Percentiles rank a stretch among this genome's conserved stretches.
phyloP scores from a whole-genome alignment of 441 rosid species.

The Erodium texanum region DNA sequence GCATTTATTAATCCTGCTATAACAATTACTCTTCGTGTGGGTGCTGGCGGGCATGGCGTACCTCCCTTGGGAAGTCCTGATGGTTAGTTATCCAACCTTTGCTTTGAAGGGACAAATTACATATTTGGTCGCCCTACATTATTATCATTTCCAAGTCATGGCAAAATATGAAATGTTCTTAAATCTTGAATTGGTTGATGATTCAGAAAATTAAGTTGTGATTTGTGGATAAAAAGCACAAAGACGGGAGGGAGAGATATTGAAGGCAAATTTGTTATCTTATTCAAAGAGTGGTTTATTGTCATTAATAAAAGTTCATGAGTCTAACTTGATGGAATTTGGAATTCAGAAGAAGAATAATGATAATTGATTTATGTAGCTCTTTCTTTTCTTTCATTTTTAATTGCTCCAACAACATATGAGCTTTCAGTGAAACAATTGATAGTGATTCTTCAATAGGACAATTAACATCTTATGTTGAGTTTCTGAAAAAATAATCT shows the following conservation, averaged over 20 bases:
- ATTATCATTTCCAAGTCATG: too few relatives aligned
- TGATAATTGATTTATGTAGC: background rate
- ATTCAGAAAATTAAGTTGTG: too few relatives aligned
- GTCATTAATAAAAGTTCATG: too few relatives aligned
- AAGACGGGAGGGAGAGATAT: too few relatives aligned
- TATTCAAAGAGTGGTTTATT: too few relatives aligned
- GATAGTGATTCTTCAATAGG: background rate
- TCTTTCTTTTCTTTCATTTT: background rate
- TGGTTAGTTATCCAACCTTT: slow-evolving; percentile 46
- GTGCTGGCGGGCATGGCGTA: slow-evolving; percentile 99
- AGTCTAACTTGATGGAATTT: too few relatives aligned
- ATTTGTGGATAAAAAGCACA: too few relatives aligned
- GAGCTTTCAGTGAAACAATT: background rate
- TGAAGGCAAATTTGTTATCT: too few relatives aligned
- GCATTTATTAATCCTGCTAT: slow-evolving; percentile 95
- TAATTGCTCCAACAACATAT: background rate
- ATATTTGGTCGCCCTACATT: too few relatives aligned
- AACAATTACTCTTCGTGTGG: slow-evolving; percentile 88
- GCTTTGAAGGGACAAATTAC: too few relatives aligned
- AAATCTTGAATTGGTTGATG: too few relatives aligned
- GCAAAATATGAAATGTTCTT: too few relatives aligned
- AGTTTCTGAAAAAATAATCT: background rate
- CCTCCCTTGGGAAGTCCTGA: slow-evolving; percentile 99
- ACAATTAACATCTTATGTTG: background rate
- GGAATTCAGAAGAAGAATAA: background rate